These are phyloP conservation scores for Colletotrichum costaricense DNA, from an alignment of 2,329 filamentous ascomycete genomes.

Conservation along the genomic window DNA sequence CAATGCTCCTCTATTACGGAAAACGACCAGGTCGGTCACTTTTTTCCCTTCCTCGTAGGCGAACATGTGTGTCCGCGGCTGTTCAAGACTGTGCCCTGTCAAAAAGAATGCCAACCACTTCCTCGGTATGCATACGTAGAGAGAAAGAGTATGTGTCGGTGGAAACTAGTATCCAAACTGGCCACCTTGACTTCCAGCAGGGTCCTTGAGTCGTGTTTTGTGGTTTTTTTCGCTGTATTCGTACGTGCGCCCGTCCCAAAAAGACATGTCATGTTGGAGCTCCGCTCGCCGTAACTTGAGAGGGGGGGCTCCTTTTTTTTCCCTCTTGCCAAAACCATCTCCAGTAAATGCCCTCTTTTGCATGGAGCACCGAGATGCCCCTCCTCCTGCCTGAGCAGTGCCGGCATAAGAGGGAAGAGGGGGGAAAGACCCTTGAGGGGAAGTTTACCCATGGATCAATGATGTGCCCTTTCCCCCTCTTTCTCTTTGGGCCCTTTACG, in stretches of 20 bases:
- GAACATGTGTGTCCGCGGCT: background rate
- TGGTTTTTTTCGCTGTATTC: background rate
- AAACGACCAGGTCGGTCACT: background rate
- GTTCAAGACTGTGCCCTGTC: background rate
- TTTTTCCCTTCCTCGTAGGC: background rate
- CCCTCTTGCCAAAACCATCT: background rate
- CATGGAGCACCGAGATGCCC: conserved; percentile 8
- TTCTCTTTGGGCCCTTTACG: background rate
- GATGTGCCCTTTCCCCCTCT: background rate
- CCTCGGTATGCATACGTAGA: background rate
- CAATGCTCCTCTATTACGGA: background rate
- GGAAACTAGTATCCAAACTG: background rate
- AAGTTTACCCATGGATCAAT: background rate
- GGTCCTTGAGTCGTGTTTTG: background rate
- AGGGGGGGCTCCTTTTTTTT: background rate
- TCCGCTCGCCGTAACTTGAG: background rate
- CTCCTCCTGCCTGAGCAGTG: conserved; percentile 14
- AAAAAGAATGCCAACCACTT: background rate
- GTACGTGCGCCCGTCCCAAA: background rate
- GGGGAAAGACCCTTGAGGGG: conserved; percentile 1
- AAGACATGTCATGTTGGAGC: background rate
- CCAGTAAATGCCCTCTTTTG: conserved; percentile 5
- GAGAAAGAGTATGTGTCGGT: background rate
- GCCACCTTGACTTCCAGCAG: background rate
- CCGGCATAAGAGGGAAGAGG: conserved; percentile 15